Evolutionary conservation across 768 basidiomycete genomes (phyloP).

Genomic region (Exsudoporus frostii): DNA sequence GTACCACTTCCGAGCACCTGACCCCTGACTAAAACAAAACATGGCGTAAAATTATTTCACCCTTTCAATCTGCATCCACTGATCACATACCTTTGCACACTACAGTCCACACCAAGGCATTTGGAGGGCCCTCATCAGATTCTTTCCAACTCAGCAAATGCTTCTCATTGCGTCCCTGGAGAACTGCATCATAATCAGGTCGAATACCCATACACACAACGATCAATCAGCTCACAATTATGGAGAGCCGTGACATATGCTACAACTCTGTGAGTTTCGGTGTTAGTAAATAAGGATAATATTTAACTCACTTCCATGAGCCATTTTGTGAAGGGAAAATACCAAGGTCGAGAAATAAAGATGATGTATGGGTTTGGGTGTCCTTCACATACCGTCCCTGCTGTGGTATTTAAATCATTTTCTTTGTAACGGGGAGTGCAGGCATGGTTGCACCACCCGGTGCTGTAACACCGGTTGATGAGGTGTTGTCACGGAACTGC

Average conservation of each 20-base stretch:
- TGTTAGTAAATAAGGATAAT: background rate
- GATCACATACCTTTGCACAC: constrained; percentile 53
- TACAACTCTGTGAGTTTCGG: constrained; percentile 18
- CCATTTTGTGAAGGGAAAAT: constrained; percentile 14
- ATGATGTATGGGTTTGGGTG: background rate
- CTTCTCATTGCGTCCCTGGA: constrained; percentile 32
- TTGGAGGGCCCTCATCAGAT: constrained; percentile 37
- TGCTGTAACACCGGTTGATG: constrained; percentile 2
- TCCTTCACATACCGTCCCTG: background rate
- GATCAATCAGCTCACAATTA: constrained; percentile 40
- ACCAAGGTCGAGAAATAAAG: background rate
- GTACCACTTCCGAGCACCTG: constrained; percentile 45
- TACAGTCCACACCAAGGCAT: constrained; percentile 48
- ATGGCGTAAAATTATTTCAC: background rate
- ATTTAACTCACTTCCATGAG: constrained; percentile 17
- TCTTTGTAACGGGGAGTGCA: constrained; percentile 6
- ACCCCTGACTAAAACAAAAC: constrained; percentile 41
- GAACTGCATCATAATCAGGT: constrained; percentile 27
- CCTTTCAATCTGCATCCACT: background rate
- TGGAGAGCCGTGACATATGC: constrained; percentile 37
- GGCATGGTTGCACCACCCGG: background rate
- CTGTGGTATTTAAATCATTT: constrained; percentile 25
- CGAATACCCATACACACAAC: background rate
- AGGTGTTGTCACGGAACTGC: background rate
- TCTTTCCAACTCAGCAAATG: constrained; percentile 43